Conservation (phyloP, 345 rosid species). For the Aurinia saxatilis region DNA sequence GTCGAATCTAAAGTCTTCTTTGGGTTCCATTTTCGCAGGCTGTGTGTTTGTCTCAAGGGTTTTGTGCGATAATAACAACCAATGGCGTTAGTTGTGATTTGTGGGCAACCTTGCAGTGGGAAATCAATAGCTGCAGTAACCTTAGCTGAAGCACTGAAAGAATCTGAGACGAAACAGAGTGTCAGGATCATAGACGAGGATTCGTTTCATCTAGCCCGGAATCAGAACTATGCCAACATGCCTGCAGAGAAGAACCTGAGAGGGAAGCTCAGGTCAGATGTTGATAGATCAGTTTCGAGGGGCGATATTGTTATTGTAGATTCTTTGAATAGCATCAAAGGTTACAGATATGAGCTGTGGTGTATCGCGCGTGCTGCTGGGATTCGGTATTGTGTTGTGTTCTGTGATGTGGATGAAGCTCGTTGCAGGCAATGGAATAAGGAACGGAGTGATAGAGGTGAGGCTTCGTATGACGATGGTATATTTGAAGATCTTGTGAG, state of each 20-base stretch:
- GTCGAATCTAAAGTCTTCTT: background rate
- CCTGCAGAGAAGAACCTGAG: conserved; percentile 86
- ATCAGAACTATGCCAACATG: conserved; percentile 85
- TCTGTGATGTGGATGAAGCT: conserved; percentile 59
- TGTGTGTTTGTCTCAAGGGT: background rate
- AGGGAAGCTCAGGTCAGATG: conserved; percentile 94
- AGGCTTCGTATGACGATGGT: conserved; percentile 47
- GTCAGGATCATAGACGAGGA: conserved; percentile 66
- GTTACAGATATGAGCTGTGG: conserved; percentile 93
- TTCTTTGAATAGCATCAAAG: conserved; percentile 92
- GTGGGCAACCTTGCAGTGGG: conserved; percentile 96
- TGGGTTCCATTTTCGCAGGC: conserved; percentile 13
- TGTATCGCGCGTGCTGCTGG: conserved; percentile 93
- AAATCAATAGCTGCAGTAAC: conserved; percentile 64
- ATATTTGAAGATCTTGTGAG: conserved; percentile 74
- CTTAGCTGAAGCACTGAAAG: conserved; percentile 60
- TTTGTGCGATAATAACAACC: background rate
- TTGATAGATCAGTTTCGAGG: conserved; percentile 90
- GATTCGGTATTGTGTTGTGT: conserved; percentile 73
- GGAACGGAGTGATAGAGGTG: conserved; percentile 56
- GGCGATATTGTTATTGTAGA: conserved; percentile 77
- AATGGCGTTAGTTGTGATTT: conserved; percentile 91
- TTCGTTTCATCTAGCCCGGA: conserved; percentile 82
- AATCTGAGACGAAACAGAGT: conserved; percentile 49
- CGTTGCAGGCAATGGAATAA: conserved; percentile 75